Base-by-base conservation (phyloP, 345 rosid genomes). In the Boechera stricta region DNA sequence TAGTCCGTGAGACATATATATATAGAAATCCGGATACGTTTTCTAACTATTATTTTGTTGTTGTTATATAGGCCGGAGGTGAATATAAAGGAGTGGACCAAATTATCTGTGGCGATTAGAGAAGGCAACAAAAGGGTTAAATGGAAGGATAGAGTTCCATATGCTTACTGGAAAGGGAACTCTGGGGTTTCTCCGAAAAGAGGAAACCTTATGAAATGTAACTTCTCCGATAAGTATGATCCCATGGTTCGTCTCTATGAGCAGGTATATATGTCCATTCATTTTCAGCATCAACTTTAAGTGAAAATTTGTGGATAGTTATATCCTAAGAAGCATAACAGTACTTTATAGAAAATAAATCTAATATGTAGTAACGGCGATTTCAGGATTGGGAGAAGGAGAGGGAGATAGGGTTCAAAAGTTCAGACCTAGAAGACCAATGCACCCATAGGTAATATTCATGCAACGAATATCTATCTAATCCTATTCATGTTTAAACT, bases 131-230 rank as follows among this genome's bases (percentile, higher is more conserved):
- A 62, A 32, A 81, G 73, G 67, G 78, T 53, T 2, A 55, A 68
- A 61, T 92, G 97, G 97, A 67, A 79, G 79, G 87, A 88, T 10
- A 79, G 95, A 66, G 44, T 42, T 55, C 89, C 90, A 5, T 84
- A 82, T n/a, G 95, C 92, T 28, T 83, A 85, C 4, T 90, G 95
- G 95, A 88, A 78, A 80, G 92, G 92, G 18, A 88, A 86, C 71
- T 79, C 85, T 2, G 0, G 4, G 5, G 88, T 85, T 24, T 71
- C 84, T 48, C 12, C 1, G 0, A 18, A n/a, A 4, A 83, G 96
- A 68, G 18, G 0, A 31, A 72, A 86, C 29, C 85, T 91, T 9
- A 55, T 84, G 82, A 79, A 63, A 45, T 90, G 96, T 81, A 86
- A 88, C 21, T 56, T 67, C 67, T 74, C 88, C 1, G 45, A 59